phyloP scores from a whole-genome alignment of 2,329 filamentous ascomycete genomes.

The Phyllosticta citribraziliensis region DNA sequence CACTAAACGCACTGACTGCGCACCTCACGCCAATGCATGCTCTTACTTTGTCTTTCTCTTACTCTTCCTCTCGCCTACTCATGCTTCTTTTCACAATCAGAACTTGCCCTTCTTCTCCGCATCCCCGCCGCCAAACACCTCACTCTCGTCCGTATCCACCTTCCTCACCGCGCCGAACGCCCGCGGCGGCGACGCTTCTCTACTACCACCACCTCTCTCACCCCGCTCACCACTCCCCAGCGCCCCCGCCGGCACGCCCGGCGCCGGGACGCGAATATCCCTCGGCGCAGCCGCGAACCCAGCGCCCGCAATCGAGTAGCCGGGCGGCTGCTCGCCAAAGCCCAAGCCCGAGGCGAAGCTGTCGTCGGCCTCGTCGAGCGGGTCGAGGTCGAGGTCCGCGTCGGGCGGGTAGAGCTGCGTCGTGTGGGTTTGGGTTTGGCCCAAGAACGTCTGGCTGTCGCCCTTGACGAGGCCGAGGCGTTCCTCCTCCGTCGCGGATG shows the following conservation, averaged over 20 bases:
- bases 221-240: background rate
- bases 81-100: background rate
- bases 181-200: background rate
- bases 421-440: background rate
- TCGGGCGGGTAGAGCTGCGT: background rate
- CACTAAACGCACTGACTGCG: too few relatives aligned
- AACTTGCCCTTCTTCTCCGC: background rate
- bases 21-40: too few relatives aligned
- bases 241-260: conserved; percentile 1
- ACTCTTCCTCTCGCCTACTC: too few relatives aligned
- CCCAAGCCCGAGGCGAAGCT: background rate
- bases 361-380: background rate
- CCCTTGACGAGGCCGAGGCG: conserved; percentile 72
- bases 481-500: conserved; percentile 69
- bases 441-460: conserved; percentile 31
- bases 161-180: background rate
- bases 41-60: too few relatives aligned
- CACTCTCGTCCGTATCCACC: background rate
- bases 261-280: conserved; percentile 1
- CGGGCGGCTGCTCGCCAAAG: background rate
- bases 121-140: background rate
- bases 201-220: background rate
- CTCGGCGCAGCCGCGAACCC: background rate
- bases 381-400: conserved; percentile 1
- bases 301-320: conserved; percentile 1